Percentiles rank a stretch among this genome's conserved stretches.
phyloP scores from a whole-genome alignment of 2,329 filamentous ascomycete genomes.

The Dactylonectria macrodidyma region DNA sequence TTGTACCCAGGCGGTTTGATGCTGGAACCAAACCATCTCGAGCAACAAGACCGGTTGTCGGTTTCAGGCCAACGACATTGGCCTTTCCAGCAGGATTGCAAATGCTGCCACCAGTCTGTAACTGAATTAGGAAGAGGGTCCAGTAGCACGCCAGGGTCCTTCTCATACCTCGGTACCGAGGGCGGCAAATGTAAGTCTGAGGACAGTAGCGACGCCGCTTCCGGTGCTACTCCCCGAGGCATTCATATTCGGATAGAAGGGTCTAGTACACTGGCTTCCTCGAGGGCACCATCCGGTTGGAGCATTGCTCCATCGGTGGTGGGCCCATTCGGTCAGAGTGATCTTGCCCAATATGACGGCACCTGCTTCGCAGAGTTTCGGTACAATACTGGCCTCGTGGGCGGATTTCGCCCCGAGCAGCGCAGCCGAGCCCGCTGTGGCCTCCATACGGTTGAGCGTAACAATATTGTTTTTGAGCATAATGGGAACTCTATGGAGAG shows the following conservation, averaged over 20 bases:
- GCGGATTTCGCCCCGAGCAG: constrained; percentile 67
- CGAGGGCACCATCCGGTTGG: constrained; percentile 72
- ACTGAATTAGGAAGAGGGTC: background rate
- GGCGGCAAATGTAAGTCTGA: constrained; percentile 72
- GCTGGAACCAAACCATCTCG: constrained; percentile 77
- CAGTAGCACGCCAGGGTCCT: background rate
- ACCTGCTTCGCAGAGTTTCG: constrained; percentile 72
- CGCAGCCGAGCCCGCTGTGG: constrained; percentile 74
- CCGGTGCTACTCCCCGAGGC: constrained; percentile 74
- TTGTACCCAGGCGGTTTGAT: constrained; percentile 74
- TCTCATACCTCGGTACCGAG: constrained; percentile 66
- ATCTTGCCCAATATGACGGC: constrained; percentile 76
- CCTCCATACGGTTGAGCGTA: constrained; percentile 74
- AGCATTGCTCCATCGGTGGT: constrained; percentile 48
- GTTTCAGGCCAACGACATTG: constrained; percentile 79
- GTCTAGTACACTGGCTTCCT: constrained; percentile 73
- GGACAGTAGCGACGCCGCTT: constrained; percentile 70
- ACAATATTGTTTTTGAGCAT: constrained; percentile 79
- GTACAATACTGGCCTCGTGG: constrained; percentile 71
- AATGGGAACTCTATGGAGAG: constrained; percentile 76
- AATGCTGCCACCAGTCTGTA: constrained; percentile 70
- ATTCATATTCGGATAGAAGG: constrained; percentile 73
- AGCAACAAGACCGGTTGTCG: constrained; percentile 76
- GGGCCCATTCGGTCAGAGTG: constrained; percentile 75
- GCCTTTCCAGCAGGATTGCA: constrained; percentile 67